Percentiles rank a stretch among this genome's conserved stretches.
Evolutionary conservation across 2,329 filamentous ascomycete species (phyloP).

Genomic region (Cyphellophora europaea): DNA sequence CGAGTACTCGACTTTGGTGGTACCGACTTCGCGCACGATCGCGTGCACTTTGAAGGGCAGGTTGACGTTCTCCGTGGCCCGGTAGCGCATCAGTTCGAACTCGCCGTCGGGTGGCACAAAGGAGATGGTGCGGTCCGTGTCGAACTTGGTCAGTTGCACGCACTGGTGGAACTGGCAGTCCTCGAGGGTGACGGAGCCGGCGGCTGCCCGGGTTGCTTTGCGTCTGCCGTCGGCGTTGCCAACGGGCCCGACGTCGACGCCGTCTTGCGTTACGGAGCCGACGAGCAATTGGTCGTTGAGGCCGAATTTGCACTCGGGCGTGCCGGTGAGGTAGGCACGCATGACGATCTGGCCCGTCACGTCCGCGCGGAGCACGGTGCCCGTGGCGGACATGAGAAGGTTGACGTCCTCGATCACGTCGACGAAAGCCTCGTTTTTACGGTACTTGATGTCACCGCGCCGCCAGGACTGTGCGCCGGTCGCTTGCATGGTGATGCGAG

Average conservation of each 20-base stretch:
- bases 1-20: slow-evolving; percentile 96
- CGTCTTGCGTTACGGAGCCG: slow-evolving; percentile 62
- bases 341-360: slow-evolving; percentile 97
- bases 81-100: slow-evolving; percentile 98
- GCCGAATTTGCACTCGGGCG: slow-evolving; percentile 97
- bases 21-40: slow-evolving; percentile 94
- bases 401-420: slow-evolving; percentile 99
- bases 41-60: slow-evolving; percentile 97
- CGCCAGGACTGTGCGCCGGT: slow-evolving; percentile 96
- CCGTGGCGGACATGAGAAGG: slow-evolving; percentile 95
- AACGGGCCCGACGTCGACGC: slow-evolving; percentile 64
- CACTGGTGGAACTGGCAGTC: slow-evolving; percentile 99
- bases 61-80: slow-evolving; percentile 96
- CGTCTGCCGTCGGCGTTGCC: slow-evolving; percentile 59
- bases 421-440: slow-evolving; percentile 98
- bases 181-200: slow-evolving; percentile 88
- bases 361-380: slow-evolving; percentile 87
- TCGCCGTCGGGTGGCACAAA: slow-evolving; percentile 96
- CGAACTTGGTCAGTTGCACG: slow-evolving; percentile 94
- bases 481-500: slow-evolving; percentile 98
- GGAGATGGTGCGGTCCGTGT: slow-evolving; percentile 90
- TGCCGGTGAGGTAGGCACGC: slow-evolving; percentile 93
- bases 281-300: slow-evolving; percentile 90
- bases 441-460: slow-evolving; percentile 94
- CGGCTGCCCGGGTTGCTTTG: slow-evolving; percentile 89